Base-by-base conservation (phyloP, 2,329 filamentous ascomycete genomes). In the Trichoderma lentiforme region DNA sequence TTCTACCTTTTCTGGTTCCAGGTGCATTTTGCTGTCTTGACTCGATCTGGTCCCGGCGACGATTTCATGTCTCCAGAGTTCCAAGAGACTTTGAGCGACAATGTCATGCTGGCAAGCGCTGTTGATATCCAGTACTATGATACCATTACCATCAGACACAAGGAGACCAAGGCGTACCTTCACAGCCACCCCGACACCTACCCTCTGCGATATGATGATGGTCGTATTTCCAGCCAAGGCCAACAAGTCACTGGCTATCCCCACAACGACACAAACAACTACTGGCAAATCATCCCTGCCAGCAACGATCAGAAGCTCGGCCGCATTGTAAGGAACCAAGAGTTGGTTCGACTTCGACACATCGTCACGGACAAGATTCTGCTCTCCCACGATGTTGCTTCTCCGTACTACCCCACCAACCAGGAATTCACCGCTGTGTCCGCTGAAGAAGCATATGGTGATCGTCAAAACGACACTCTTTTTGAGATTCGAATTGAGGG, bases 1-100 rank as follows among this genome's bases (percentile, higher is more conserved):
- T 97, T 99, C 83, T 99, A 99, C 83, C 89, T 99, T 61, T 98
- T 99, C 87, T 99, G 96, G 96, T 99, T 99, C 91, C 96, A 99
- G 87, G 95, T 99, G 34, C 96, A 99, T 84, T 99, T 99, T 82
- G 88, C 93, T 58, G 93, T 99, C 77, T 87, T 99, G 74, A 92
- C 85, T 75, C 89, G 91, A 73, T 98, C 96, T 67, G 96, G 96
- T 43, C 95, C 96, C 58, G 96, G 96, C 69, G 96, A 99, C 80
- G 95, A 98, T 79, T 99, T 99, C 84, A 99, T 99, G 96, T 94
- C 92, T 4, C 96, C 96, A 1, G 94, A 96, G 79, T 99, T 99
- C 85, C 96, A 99, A 84, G 95, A 97, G 84, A 98, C 96, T 2
- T 86, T 99, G 74, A 94, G 92, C 79, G 95, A 99, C 85, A 99